phyloP scores from a whole-genome alignment of 1,139 yeast genomes.

The Yarrowia galli region DNA sequence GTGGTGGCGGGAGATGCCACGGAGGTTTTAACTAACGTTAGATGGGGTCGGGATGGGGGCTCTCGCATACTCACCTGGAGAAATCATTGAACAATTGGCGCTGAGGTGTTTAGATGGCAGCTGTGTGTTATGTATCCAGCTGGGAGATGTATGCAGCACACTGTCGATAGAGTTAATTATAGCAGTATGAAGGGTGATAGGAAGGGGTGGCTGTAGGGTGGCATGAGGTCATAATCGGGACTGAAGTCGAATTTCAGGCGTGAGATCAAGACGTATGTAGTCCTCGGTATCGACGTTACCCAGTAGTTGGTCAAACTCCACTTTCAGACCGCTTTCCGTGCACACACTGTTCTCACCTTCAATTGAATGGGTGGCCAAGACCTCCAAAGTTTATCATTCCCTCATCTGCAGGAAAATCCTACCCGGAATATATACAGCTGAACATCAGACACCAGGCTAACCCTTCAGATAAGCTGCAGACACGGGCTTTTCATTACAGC shows the following conservation, averaged over 20 bases:
- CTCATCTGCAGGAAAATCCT: constrained; percentile 26
- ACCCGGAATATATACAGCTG: neutral
- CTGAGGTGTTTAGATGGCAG: constrained; percentile 20
- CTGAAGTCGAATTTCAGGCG: neutral
- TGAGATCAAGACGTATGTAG: neutral
- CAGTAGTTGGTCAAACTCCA: neutral
- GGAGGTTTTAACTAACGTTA: constrained; percentile 46
- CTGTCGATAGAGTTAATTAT: constrained; percentile 9
- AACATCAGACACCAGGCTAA: neutral
- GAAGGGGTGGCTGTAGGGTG: neutral
- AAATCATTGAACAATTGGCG: constrained; percentile 23
- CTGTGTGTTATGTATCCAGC: neutral
- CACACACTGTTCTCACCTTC: neutral
- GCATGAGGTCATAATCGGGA: neutral
- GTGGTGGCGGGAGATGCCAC: constrained; percentile 84
- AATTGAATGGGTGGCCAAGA: too few relatives aligned
- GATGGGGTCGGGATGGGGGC: neutral
- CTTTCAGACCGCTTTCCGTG: neutral
- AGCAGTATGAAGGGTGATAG: neutral
- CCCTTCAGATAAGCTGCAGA: too few relatives aligned
- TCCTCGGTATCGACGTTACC: neutral
- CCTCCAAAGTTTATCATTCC: constrained; percentile 11
- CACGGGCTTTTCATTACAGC: too few relatives aligned
- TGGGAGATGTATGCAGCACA: constrained; percentile 7
- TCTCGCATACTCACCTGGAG: constrained; percentile 12